Percentiles rank a stretch among this genome's conserved stretches.
phyloP scores from a whole-genome alignment of 768 basidiomycete species.

The Hemileccinum impolitum region DNA sequence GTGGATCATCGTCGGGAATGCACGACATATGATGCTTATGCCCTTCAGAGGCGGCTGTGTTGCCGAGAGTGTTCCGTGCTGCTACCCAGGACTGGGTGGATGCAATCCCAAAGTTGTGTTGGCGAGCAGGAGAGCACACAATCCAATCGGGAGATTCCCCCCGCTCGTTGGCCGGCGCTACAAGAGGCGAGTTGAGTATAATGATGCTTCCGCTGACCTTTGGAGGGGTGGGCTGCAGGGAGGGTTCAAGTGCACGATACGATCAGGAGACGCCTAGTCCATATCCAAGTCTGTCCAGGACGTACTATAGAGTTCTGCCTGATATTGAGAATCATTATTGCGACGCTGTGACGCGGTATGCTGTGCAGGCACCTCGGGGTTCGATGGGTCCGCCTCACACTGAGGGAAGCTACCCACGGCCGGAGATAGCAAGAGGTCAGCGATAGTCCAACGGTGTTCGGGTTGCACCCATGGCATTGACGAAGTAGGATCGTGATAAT shows the following conservation, averaged over 20 bases:
- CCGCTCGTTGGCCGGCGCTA: conserved; percentile 30
- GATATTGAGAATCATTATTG: no score
- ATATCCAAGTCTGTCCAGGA: no score
- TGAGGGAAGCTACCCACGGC: no score
- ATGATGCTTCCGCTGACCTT: conserved; percentile 45
- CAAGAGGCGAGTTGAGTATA: conserved; percentile 58
- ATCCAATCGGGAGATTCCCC: conserved; percentile 65
- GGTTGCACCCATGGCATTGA: no score
- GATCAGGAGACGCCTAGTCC: not conserved
- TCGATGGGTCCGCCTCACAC: no score
- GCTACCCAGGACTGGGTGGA: conserved; percentile 58
- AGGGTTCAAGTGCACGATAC: conserved; percentile 55
- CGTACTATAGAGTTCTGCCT: no score
- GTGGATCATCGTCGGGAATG: conserved; percentile 55
- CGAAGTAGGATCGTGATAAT: no score
- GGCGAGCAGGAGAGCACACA: conserved; percentile 62
- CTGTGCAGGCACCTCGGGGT: no score
- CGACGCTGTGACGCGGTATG: no score
- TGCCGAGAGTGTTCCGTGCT: conserved; percentile 63
- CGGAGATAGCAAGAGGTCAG: no score
- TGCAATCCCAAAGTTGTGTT: conserved; percentile 42
- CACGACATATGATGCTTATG: conserved; percentile 49
- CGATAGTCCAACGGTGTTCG: no score
- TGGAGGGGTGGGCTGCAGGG: conserved; percentile 58
- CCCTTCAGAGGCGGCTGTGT: conserved; percentile 56